phyloP scores from a whole-genome alignment of 805 yeast species.

The Isabelozyma rhagii region DNA sequence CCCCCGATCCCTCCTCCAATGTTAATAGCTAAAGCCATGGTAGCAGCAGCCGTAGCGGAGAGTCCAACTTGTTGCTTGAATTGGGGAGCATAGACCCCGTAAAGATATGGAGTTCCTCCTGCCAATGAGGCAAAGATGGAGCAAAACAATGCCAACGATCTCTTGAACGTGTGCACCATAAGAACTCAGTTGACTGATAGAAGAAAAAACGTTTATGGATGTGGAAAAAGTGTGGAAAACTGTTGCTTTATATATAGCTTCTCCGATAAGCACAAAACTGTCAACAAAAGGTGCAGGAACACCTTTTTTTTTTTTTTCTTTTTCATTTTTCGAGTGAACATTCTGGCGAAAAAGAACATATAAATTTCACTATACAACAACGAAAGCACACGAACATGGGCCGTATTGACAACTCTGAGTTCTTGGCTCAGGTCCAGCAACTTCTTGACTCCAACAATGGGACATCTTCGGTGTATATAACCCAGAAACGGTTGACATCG shows the following conservation, averaged over 20 bases:
- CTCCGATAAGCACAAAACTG: too few relatives aligned
- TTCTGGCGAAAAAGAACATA: too few relatives aligned
- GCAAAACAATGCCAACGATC: background rate
- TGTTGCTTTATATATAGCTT: too few relatives aligned
- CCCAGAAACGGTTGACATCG: constrained; percentile 51
- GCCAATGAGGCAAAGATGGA: constrained; percentile 56
- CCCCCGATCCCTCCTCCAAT: constrained; percentile 71
- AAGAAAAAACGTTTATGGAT: background rate
- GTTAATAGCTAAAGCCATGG: constrained; percentile 57
- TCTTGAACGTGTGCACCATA: background rate
- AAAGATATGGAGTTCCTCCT: constrained; percentile 73
- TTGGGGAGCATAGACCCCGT: constrained; percentile 76
- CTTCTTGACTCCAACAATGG: constrained; percentile 29
- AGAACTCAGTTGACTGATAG: background rate
- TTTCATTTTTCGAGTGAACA: too few relatives aligned
- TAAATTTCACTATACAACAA: too few relatives aligned
- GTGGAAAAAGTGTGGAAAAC: too few relatives aligned
- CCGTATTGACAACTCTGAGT: constrained; percentile 29
- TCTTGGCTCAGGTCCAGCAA: constrained; percentile 21
- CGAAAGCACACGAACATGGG: constrained; percentile 15
- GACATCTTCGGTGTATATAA: constrained; percentile 53
- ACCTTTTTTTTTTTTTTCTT: too few relatives aligned
- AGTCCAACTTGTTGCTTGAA: constrained; percentile 54
- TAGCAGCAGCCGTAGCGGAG: constrained; percentile 60
- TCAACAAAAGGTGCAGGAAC: background rate